Conservation (phyloP, 2,329 filamentous ascomycete genomes). For the Alternaria conjuncta region DNA sequence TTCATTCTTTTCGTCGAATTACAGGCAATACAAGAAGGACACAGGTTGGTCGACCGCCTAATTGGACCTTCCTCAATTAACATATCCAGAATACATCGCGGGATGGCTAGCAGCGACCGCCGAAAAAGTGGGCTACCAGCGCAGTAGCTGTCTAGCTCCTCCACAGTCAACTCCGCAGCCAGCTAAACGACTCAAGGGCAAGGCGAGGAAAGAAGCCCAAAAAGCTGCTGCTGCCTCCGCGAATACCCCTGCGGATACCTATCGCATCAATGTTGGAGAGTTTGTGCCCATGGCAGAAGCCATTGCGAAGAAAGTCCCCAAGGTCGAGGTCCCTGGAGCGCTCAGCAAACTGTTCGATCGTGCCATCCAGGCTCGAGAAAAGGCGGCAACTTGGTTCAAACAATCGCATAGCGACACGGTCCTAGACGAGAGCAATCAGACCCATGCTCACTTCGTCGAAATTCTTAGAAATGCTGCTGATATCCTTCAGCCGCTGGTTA, state of each 20-base stretch:
- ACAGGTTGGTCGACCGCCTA: neutral
- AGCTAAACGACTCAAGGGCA: neutral
- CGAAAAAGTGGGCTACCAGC: neutral
- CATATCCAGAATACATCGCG: neutral
- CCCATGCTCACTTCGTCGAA: neutral
- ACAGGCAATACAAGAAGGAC: neutral
- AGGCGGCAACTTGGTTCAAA: neutral
- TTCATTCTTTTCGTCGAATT: neutral
- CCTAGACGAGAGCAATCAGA: neutral
- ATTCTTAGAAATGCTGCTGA: neutral
- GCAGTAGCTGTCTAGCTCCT: neutral
- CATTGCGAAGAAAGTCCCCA: neutral
- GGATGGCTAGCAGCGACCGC: neutral
- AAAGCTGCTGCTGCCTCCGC: neutral
- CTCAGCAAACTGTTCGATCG: neutral
- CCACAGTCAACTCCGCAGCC: neutral
- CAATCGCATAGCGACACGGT: neutral
- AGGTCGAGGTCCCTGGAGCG: neutral
- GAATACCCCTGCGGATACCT: neutral
- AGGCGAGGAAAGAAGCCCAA: neutral
- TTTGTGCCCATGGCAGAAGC: neutral
- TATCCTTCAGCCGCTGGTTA: neutral
- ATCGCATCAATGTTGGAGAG: neutral
- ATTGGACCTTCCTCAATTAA: neutral
- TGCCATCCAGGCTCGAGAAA: neutral